Evolutionary conservation across 2,329 filamentous ascomycete species (phyloP).

Genomic region (Xylariales sp.): DNA sequence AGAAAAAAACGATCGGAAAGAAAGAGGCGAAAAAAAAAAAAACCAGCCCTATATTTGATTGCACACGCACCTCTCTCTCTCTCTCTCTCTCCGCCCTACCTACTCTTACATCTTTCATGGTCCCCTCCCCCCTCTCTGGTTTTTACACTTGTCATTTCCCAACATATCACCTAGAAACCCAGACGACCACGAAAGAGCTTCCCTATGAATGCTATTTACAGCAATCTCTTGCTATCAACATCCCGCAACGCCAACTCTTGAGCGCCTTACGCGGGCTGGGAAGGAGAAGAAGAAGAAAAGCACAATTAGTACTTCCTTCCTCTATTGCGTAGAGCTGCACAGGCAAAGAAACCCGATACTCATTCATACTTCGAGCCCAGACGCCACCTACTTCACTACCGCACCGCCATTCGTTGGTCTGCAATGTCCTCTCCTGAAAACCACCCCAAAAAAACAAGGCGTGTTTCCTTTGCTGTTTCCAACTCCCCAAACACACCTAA

Average conservation of each 20-base stretch:
- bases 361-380: not conserved
- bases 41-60: too few species aligned
- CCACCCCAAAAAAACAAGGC: constrained; percentile 23
- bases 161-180: not conserved
- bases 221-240: too few species aligned
- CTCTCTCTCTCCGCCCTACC: not conserved
- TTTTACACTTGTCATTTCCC: not conserved
- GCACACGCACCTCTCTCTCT: not conserved
- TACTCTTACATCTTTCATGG: not conserved
- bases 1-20: too few species aligned
- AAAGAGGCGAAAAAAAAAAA: too few species aligned
- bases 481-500: constrained; percentile 12
- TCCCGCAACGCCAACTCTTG: not conserved
- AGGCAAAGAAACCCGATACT: not conserved
- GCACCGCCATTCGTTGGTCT: not conserved
- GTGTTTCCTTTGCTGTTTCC: constrained; percentile 33
- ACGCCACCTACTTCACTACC: not conserved
- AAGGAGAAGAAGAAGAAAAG: not conserved
- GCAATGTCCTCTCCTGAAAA: constrained; percentile 16
- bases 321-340: constrained; percentile 5
- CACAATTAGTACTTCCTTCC: not conserved
- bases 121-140: not conserved
- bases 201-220: not conserved
- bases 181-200: not conserved
- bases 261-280: not conserved